phyloP scores from a whole-genome alignment of 202 grass and related monocot genomes.

The Zizania palustris region DNA sequence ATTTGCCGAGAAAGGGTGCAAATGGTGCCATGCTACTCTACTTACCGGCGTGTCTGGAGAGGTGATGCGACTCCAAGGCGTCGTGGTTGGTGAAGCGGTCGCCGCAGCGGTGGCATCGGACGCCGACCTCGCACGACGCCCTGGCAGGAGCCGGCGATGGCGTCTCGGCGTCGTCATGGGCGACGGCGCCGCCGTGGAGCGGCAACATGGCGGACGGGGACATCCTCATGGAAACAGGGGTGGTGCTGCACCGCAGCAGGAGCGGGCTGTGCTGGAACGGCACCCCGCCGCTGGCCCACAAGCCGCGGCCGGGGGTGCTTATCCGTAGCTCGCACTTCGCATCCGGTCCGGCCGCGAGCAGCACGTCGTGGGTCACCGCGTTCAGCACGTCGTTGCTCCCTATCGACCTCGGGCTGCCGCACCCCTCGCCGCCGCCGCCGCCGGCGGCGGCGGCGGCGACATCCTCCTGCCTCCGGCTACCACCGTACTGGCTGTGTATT shows the following conservation, averaged over 20 bases:
- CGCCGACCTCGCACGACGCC: conserved; percentile 34
- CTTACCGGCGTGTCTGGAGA: conserved; percentile 68
- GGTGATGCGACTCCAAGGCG: conserved; percentile 64
- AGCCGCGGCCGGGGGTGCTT: conserved; percentile 43
- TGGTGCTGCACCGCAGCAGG: conserved; percentile 42
- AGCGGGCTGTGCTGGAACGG: conserved; percentile 38
- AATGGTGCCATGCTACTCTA: background rate
- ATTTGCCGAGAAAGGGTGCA: background rate
- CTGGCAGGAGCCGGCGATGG: conserved; percentile 30
- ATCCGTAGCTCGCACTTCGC: conserved; percentile 46
- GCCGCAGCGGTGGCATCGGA: conserved; percentile 55
- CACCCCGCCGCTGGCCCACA: conserved; percentile 25
- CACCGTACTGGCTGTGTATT: conserved; percentile 43
- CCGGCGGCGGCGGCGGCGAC: conserved; percentile 1
- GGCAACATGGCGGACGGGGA: conserved; percentile 43
- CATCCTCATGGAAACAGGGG: conserved; percentile 23
- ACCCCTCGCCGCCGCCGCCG: conserved; percentile 36
- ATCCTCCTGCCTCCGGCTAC: conserved; percentile 37
- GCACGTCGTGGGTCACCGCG: conserved; percentile 61
- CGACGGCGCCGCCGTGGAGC: conserved; percentile 15
- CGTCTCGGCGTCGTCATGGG: background rate
- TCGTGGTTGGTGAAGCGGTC: conserved; percentile 52
- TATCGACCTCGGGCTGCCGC: conserved; percentile 66
- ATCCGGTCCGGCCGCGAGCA: conserved; percentile 42
- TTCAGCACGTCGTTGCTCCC: conserved; percentile 63